Percentiles rank a stretch among this genome's conserved stretches.
These are phyloP conservation scores for Gossypium longicalyx DNA, from an alignment of 345 rosid species.

Conservation along the genomic window DNA sequence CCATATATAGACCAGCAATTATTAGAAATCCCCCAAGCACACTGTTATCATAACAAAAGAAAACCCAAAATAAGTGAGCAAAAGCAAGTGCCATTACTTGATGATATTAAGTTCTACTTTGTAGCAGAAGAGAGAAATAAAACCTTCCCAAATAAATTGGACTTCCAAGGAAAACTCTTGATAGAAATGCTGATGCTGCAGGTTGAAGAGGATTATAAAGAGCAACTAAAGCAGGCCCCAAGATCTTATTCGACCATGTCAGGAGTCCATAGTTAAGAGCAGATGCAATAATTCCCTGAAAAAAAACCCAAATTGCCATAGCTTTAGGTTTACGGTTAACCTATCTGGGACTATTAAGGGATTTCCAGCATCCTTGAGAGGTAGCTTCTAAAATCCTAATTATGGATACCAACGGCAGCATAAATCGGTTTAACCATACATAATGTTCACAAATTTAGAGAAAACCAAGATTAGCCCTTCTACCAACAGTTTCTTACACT, in stretches of 20 bases:
- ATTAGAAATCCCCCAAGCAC: slow-evolving; percentile 79
- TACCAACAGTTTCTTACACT: neutral
- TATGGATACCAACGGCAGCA: neutral
- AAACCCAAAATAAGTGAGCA: slow-evolving; percentile 5
- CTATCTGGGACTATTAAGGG: neutral
- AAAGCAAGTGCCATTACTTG: neutral
- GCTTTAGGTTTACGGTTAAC: neutral
- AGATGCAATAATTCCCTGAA: slow-evolving; percentile 79
- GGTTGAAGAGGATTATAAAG: slow-evolving; percentile 98
- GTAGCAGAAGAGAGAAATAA: slow-evolving; percentile 4
- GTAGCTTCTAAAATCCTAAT: neutral
- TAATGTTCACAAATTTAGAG: neutral
- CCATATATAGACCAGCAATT: slow-evolving; percentile 73
- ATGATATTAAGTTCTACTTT: neutral
- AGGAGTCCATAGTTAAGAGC: slow-evolving; percentile 88
- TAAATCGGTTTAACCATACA: neutral
- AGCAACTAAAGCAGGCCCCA: slow-evolving; percentile 96
- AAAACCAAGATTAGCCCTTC: neutral
- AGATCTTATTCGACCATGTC: slow-evolving; percentile 97
- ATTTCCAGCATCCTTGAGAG: slow-evolving; percentile 1
- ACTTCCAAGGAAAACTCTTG: slow-evolving; percentile 90
- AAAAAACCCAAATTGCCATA: slow-evolving; percentile 13
- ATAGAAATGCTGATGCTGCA: slow-evolving; percentile 76
- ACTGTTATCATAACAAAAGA: slow-evolving; percentile 34
- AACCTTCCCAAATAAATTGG: slow-evolving; percentile 95